These are phyloP conservation scores for Haplographium delicatum DNA, from an alignment of 495 filamentous ascomycete genomes.

Conservation along the genomic window DNA sequence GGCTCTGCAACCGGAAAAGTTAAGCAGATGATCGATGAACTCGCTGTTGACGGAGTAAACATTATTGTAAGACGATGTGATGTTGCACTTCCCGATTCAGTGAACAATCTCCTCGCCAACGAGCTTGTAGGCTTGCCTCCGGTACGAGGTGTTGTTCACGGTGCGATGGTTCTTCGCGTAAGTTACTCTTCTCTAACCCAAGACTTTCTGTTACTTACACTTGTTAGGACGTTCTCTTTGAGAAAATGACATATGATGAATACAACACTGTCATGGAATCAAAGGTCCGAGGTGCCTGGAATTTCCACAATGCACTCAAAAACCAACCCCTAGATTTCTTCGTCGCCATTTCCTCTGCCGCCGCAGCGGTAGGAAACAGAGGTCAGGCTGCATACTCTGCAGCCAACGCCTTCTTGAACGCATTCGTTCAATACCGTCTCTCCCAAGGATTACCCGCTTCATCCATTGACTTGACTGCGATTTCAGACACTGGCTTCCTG, in stretches of 20 bases:
- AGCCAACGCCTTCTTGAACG: slow-evolving; percentile 58
- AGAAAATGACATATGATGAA: slow-evolving; percentile 49
- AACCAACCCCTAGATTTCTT: slow-evolving; percentile 56
- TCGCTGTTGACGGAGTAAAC: slow-evolving; percentile 14
- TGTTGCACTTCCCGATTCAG: slow-evolving; percentile 25
- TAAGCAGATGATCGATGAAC: slow-evolving; percentile 17
- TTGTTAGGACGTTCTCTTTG: slow-evolving; percentile 48
- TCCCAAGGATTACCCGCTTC: slow-evolving; percentile 41
- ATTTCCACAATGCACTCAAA: slow-evolving; percentile 49
- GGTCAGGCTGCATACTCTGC: slow-evolving; percentile 62
- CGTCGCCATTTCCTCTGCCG: slow-evolving; percentile 56
- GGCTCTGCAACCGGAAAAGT: slow-evolving; percentile 28
- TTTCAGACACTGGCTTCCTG: slow-evolving; percentile 33
- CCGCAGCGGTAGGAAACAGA: slow-evolving; percentile 53
- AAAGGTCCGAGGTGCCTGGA: slow-evolving; percentile 52
- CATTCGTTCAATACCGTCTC: slow-evolving; percentile 43
- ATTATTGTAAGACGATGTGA: slow-evolving; percentile 33
- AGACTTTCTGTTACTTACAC: slow-evolving; percentile 1
- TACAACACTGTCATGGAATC: slow-evolving; percentile 44
- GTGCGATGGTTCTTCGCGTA: slow-evolving; percentile 45
- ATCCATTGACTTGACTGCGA: slow-evolving; percentile 47
- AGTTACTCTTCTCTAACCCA: neutral
- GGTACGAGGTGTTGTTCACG: slow-evolving; percentile 47
- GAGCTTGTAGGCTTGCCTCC: slow-evolving; percentile 33
- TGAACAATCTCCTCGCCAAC: slow-evolving; percentile 11